Conservation (phyloP, 2,329 filamentous ascomycete genomes). For the Ophiostoma novo-ulmi region DNA sequence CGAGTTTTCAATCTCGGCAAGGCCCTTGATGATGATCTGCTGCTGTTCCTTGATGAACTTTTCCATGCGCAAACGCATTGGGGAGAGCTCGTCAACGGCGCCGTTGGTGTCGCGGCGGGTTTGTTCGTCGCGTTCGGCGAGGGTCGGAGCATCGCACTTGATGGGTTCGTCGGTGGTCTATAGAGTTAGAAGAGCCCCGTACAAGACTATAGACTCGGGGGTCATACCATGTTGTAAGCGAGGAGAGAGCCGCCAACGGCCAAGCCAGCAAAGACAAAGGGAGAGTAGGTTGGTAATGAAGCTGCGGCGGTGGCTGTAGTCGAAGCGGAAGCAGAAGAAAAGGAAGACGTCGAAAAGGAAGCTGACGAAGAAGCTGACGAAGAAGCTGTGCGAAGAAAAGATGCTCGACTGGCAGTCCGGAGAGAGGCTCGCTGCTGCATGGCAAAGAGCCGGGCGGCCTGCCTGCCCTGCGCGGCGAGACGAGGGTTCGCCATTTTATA, state of each 20-base stretch:
- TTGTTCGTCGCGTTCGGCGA: conserved; percentile 79
- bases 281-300: not conserved
- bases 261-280: conserved; percentile 17
- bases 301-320: conserved; percentile 14
- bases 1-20: conserved; percentile 58
- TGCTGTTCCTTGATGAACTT: conserved; percentile 92
- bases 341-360: not conserved
- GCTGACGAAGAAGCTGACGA: not conserved
- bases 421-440: conserved; percentile 12
- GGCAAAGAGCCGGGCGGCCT: conserved; percentile 4
- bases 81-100: conserved; percentile 66
- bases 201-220: not conserved
- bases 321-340: not conserved
- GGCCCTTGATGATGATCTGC: conserved; percentile 73
- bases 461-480: conserved; percentile 29
- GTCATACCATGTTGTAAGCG: conserved; percentile 53
- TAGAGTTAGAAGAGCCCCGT: not conserved
- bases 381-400: not conserved
- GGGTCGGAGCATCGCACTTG: conserved; percentile 59
- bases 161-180: conserved; percentile 42
- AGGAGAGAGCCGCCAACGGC: conserved; percentile 43
- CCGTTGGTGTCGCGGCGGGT: conserved; percentile 68
- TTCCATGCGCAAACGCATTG: conserved; percentile 98
- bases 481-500: conserved; percentile 19
- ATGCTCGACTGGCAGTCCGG: not conserved